Evolutionary conservation across 1,284 basidiomycete genomes (phyloP), one percentile per base, ranked within the genome.

Genomic region (Cutaneotrichosporon sp.): DNA sequence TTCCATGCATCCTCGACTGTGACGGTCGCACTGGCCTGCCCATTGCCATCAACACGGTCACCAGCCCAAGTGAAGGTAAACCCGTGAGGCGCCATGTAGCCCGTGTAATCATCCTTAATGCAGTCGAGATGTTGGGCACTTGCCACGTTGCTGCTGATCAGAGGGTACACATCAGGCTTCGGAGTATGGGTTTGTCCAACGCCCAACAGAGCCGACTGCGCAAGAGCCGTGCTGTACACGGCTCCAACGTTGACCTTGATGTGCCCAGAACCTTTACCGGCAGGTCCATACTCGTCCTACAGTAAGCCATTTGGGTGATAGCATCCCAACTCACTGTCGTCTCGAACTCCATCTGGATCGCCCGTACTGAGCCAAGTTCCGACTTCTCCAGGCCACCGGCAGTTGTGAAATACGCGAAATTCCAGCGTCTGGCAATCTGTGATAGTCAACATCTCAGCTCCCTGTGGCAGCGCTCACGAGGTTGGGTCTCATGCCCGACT

Each of bases 281-380:
- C 80, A 58, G 81, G 81, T 6, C 90, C 90, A 66, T 90, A 82
- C 20, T 80, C 76, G 53, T 85, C 81, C 47, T 76, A 52, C 3
- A n/a, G 20, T 35, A n/a, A 42, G 38, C 27, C 20, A 25, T 20
- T 11, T n/a, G n/a, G n/a, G n/a, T n/a, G n/a, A n/a, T n/a, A n/a
- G n/a, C n/a, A n/a, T n/a, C n/a, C n/a, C 5, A n/a, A 71, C 64
- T 58, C 42, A 75, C 75, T 1, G 81, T 83, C 1, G 94, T 97
- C 61, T 85, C 90, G 66, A 97, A 92, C 74, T 98, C 94, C 94
- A 97, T 97, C 79, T 90, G 87, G 51, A 96, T 79, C 16, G 90
- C 87, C 48, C 87, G 84, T 10, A 90, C 85, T 9, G 85, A 85
- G n/a, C 84, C 87, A 20, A 76, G 62, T 60, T 64, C 82, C 77